Conservation (phyloP, 163 green algal species). For the Coccomyxa subellipsoidea region DNA sequence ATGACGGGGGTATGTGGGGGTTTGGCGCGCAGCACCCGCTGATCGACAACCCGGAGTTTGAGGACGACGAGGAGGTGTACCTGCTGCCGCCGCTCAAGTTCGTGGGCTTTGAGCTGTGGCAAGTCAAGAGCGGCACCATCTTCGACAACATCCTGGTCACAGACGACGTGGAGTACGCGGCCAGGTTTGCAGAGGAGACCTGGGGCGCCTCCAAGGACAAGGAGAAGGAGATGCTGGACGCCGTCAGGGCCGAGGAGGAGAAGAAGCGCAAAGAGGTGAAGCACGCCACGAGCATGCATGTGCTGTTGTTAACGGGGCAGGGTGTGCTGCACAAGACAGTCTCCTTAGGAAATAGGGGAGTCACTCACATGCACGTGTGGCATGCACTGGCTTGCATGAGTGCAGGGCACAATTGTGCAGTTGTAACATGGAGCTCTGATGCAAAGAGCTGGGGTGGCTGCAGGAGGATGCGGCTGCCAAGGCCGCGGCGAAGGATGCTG, state of each 20-base stretch:
- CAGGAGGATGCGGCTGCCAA: neutral
- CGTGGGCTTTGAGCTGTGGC: neutral
- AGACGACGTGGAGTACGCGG: constrained; percentile 45
- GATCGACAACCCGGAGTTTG: constrained; percentile 78
- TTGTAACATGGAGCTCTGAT: too few relatives aligned
- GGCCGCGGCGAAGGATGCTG: neutral
- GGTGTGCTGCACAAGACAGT: too few relatives aligned
- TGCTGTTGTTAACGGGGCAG: too few relatives aligned
- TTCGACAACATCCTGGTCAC: constrained; percentile 87
- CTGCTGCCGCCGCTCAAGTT: constrained; percentile 59
- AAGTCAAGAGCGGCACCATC: constrained; percentile 53
- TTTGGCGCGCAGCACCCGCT: constrained; percentile 53
- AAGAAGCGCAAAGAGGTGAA: neutral
- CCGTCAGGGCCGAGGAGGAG: constrained; percentile 5
- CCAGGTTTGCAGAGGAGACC: constrained; percentile 31
- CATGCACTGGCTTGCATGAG: too few relatives aligned
- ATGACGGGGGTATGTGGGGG: too few relatives aligned
- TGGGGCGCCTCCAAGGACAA: constrained; percentile 49
- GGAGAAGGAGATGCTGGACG: constrained; percentile 38
- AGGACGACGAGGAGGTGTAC: constrained; percentile 25
- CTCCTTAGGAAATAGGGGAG: too few relatives aligned
- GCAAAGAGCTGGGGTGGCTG: too few relatives aligned
- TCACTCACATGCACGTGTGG: too few relatives aligned
- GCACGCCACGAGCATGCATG: neutral
- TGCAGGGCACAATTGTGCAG: too few relatives aligned